Conservation (phyloP, 257 asterid genomes). For the Solanum virginianum region DNA sequence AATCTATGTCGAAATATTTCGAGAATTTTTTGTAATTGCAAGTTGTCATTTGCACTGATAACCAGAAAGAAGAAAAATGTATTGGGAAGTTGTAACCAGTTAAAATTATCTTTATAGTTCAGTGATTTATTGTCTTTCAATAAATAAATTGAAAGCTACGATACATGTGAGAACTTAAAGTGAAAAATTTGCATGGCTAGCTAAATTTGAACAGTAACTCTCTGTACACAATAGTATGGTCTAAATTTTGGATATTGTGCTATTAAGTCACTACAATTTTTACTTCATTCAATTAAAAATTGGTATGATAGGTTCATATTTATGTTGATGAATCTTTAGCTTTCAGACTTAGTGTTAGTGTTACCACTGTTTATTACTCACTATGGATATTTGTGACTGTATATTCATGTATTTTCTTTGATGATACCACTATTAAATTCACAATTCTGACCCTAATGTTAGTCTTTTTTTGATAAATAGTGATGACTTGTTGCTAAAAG, state of each 20-base stretch:
- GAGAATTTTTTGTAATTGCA: neutral
- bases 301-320: neutral
- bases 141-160: neutral
- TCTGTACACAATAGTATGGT: neutral
- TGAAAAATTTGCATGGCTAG: neutral
- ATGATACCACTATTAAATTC: neutral
- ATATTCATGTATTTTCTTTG: neutral
- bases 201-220: neutral
- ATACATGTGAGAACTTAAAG: neutral
- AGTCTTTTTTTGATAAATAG: neutral
- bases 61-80: neutral
- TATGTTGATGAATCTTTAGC: neutral
- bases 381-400: neutral
- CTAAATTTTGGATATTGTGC: neutral
- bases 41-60: neutral
- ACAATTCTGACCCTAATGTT: neutral
- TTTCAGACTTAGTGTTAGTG: neutral
- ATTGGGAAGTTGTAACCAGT: neutral
- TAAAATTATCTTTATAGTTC: neutral
- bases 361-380: neutral
- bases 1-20: neutral
- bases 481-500: neutral
- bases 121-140: neutral
- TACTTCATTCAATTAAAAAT: neutral
- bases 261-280: neutral